Evolutionary conservation across 2,329 filamentous ascomycete genomes (phyloP).

Genomic region (Pseudogymnoascus sp.): DNA sequence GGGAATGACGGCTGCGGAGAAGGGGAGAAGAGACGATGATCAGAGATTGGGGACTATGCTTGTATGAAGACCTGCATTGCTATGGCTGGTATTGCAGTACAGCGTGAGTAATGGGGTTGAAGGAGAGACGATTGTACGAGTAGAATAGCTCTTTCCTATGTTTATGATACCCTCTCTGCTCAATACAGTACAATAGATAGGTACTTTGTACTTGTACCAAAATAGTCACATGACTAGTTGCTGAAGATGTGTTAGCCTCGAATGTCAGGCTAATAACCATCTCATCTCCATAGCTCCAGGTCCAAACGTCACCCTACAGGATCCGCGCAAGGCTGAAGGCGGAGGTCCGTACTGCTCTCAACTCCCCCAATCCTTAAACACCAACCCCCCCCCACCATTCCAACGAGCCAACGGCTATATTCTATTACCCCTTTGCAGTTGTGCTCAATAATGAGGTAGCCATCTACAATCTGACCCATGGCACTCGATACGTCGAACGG

Average conservation of each 20-base stretch:
- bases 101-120: neutral
- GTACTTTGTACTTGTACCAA: neutral
- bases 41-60: neutral
- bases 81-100: neutral
- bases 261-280: neutral
- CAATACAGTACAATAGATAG: constrained; percentile 1
- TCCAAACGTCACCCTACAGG: constrained; percentile 9
- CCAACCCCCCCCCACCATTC: neutral
- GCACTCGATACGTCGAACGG: constrained; percentile 63
- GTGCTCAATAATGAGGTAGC: constrained; percentile 9
- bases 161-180: constrained; percentile 6
- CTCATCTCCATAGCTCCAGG: neutral
- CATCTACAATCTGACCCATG: constrained; percentile 39
- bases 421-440: neutral
- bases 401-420: neutral
- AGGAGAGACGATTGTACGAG: neutral
- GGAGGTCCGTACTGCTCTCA: neutral
- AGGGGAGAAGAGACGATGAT: neutral
- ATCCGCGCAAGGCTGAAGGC: constrained; percentile 7
- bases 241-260: neutral
- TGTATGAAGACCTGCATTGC: neutral
- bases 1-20: neutral
- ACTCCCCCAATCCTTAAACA: neutral
- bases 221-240: neutral
- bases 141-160: constrained; percentile 2